A percentile compares a stretch with the other conserved stretches of the same genome.
Conservation (phyloP, 129 eudicot genomes). For the Flaveria sonorensis region DNA sequence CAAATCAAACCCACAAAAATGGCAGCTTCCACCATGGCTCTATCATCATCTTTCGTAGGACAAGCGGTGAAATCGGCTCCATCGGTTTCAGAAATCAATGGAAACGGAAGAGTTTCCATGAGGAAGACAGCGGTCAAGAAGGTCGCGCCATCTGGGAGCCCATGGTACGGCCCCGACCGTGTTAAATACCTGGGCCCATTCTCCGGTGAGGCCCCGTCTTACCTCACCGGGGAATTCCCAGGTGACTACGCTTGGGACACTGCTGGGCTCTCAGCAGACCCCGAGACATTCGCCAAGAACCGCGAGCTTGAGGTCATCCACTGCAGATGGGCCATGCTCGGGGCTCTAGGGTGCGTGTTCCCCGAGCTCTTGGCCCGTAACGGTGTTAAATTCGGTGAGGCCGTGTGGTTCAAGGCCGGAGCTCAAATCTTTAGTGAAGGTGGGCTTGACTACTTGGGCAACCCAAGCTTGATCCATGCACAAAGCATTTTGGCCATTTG, state of each 20-base stretch:
- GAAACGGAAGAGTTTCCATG: constrained; percentile 40
- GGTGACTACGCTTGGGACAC: constrained; percentile 52
- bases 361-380: constrained; percentile 47
- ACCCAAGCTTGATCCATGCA: constrained; percentile 46
- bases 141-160: constrained; percentile 40
- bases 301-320: constrained; percentile 50
- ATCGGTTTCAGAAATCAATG: constrained; percentile 28
- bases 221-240: constrained; percentile 45
- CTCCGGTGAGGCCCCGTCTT: constrained; percentile 44
- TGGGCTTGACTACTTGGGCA: constrained; percentile 48
- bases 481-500: constrained; percentile 46
- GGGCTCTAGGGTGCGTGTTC: constrained; percentile 47
- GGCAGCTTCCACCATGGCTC: constrained; percentile 49
- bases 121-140: constrained; percentile 35
- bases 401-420: constrained; percentile 49
- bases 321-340: constrained; percentile 66
- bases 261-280: constrained; percentile 44
- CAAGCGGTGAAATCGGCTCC: constrained; percentile 39
- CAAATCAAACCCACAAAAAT: constrained; percentile 30
- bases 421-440: constrained; percentile 49
- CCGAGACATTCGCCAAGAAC: constrained; percentile 46
- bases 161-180: constrained; percentile 51
- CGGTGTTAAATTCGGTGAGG: constrained; percentile 46
- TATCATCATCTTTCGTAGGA: constrained; percentile 40
- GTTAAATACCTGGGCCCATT: constrained; percentile 45